A percentile compares a stretch with the other conserved stretches of the same genome.
phyloP scores from a whole-genome alignment of 768 basidiomycete species.

The Hygrocybe coccinea region DNA sequence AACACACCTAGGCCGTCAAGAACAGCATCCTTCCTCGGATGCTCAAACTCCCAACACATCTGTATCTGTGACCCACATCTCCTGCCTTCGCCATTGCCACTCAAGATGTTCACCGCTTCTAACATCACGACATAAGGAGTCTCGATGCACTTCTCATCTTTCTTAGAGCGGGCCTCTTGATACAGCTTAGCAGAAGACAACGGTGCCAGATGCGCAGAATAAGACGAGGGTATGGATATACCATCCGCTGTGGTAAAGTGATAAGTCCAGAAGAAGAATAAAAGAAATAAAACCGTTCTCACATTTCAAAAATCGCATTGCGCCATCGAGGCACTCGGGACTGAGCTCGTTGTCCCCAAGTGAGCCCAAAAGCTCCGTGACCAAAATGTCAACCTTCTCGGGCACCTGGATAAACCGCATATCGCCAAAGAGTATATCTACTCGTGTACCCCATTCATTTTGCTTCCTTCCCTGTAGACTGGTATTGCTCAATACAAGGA shows the following conservation, averaged over 20 bases:
- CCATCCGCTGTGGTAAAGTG: conserved; percentile 59
- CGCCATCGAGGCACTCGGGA: conserved; percentile 96
- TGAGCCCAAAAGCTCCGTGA: conserved; percentile 93
- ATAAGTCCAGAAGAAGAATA: neutral
- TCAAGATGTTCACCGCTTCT: conserved; percentile 84
- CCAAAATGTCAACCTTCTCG: conserved; percentile 85
- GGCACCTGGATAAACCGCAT: conserved; percentile 84
- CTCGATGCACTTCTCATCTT: conserved; percentile 71
- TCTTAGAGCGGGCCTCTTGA: conserved; percentile 68
- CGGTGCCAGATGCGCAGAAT: conserved; percentile 91
- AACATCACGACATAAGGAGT: conserved; percentile 99
- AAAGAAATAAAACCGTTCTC: conserved; percentile 24
- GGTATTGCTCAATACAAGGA: neutral
- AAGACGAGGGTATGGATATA: conserved; percentile 94
- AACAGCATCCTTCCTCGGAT: conserved; percentile 78
- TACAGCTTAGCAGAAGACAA: conserved; percentile 90
- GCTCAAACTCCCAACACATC: conserved; percentile 97
- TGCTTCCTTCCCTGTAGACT: conserved; percentile 82
- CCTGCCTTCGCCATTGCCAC: conserved; percentile 59
- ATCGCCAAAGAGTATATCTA: conserved; percentile 86
- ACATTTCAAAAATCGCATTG: conserved; percentile 90
- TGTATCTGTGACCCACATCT: conserved; percentile 81
- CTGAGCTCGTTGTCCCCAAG: conserved; percentile 99
- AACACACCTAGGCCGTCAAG: conserved; percentile 62
- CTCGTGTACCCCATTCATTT: conserved; percentile 76